These are phyloP conservation scores for Ascochyta fabae DNA, from an alignment of 2,329 filamentous ascomycete genomes.

Conservation along the genomic window DNA sequence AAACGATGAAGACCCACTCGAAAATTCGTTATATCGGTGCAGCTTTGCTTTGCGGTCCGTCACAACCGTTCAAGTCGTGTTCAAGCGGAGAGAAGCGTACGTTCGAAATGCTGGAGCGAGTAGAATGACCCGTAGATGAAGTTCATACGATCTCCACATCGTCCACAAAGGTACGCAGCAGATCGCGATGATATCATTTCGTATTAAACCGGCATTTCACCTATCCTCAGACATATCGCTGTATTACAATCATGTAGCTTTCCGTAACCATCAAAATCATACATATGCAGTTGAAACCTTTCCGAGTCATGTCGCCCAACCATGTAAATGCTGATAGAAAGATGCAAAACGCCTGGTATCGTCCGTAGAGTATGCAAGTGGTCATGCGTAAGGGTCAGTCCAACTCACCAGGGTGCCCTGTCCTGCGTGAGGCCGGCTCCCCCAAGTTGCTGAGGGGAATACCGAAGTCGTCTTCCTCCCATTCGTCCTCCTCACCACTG, in stretches of 20 bases:
- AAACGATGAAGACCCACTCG: neutral
- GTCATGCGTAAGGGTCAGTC: constrained; percentile 28
- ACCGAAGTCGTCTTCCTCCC: constrained; percentile 66
- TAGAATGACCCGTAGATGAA: neutral
- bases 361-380: constrained; percentile 23
- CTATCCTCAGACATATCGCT: neutral
- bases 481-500: constrained; percentile 61
- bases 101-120: neutral
- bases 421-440: constrained; percentile 28
- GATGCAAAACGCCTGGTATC: constrained; percentile 29
- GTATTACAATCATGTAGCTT: constrained; percentile 30
- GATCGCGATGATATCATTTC: neutral
- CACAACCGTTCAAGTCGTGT: neutral
- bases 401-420: constrained; percentile 33
- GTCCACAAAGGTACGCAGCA: neutral
- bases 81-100: neutral
- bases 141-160: neutral
- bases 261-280: constrained; percentile 21
- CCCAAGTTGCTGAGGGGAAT: constrained; percentile 52
- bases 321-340: constrained; percentile 31
- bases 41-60: neutral
- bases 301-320: constrained; percentile 26
- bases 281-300: constrained; percentile 19
- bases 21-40: neutral
- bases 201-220: constrained; percentile 1